These are phyloP conservation scores for Penicillium sp. DNA, from an alignment of 2,329 filamentous ascomycete species.

Conservation along the genomic window DNA sequence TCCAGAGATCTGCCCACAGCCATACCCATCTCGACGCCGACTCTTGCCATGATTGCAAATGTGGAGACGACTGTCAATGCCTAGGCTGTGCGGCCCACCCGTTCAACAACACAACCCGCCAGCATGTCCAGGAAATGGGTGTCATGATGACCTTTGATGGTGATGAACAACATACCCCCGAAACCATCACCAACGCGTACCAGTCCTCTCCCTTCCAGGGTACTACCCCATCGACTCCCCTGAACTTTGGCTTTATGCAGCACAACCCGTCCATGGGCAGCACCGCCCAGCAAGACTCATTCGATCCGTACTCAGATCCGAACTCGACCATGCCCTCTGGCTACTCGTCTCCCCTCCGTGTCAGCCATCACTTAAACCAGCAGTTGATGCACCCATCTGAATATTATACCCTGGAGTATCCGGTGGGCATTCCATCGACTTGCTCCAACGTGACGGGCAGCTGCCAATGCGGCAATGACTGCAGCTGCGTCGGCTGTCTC, in stretches of 20 bases:
- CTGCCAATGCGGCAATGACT: conserved; percentile 51
- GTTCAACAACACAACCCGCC: conserved; percentile 44
- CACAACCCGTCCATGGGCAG: conserved; percentile 14
- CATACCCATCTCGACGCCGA: conserved; percentile 12
- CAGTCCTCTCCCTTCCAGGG: conserved; percentile 19
- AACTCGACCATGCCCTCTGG: conserved; percentile 20
- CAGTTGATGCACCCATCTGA: conserved; percentile 40
- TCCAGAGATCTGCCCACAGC: conserved; percentile 10
- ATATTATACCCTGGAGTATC: conserved; percentile 43
- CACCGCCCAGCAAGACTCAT: conserved; percentile 12
- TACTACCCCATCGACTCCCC: conserved; percentile 10
- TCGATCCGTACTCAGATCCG: conserved; percentile 22
- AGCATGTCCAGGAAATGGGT: conserved; percentile 46
- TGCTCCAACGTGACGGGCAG: conserved; percentile 49
- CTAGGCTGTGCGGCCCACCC: conserved; percentile 46
- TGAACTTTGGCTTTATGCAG: conserved; percentile 18
- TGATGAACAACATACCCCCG: conserved; percentile 22
- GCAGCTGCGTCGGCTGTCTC: conserved; percentile 50
- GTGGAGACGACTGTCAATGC: conserved; percentile 46
- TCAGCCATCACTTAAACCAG: conserved; percentile 23
- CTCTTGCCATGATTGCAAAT: conserved; percentile 37
- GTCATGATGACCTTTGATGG: conserved; percentile 37
- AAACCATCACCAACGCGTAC: conserved; percentile 18
- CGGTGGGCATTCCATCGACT: conserved; percentile 34
- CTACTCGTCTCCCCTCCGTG: conserved; percentile 25